A percentile compares a stretch with the other conserved stretches of the same genome.
Conservation (phyloP, 2,329 filamentous ascomycete species). For the Colletotrichum eremochloae region DNA sequence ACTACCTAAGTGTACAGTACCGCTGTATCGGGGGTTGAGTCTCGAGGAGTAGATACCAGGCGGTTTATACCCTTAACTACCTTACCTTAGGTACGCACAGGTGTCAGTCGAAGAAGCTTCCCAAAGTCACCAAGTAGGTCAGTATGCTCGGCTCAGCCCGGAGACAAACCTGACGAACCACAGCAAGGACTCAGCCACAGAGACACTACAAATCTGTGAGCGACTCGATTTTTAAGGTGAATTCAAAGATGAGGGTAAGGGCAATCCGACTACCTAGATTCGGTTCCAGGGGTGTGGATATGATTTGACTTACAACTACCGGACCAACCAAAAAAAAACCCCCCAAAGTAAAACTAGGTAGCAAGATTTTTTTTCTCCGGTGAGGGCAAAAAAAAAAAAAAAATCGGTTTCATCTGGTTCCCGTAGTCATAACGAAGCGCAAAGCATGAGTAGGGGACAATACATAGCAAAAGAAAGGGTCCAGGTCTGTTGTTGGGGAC, state of each 20-base stretch:
- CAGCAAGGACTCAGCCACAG: not conserved
- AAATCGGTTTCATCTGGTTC: constrained; percentile 37
- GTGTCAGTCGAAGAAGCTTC: not conserved
- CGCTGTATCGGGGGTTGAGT: not conserved
- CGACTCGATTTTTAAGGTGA: not conserved
- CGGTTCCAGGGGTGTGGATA: not conserved
- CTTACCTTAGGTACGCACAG: not conserved
- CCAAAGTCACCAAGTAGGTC: not conserved
- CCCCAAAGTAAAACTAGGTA: no score
- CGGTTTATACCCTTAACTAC: no score
- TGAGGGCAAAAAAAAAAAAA: constrained; percentile 5
- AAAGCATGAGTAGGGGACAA: constrained; percentile 2
- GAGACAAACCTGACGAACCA: not conserved
- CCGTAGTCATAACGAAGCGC: constrained; percentile 19
- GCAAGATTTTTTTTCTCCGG: no score
- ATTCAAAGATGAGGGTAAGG: not conserved
- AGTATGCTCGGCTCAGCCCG: not conserved
- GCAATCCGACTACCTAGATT: constrained; percentile 7
- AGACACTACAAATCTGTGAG: not conserved
- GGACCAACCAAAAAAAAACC: not conserved
- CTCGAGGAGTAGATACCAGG: not conserved
- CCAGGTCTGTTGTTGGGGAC: constrained; percentile 9
- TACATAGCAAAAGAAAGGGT: constrained; percentile 8
- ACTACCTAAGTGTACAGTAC: constrained; percentile 15
- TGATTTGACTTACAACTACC: not conserved